A percentile compares a stretch with the other conserved stretches of the same genome.
phyloP scores from a whole-genome alignment of 371 early-diverging fungal species.

The Syncephalastrum contaminatum region DNA sequence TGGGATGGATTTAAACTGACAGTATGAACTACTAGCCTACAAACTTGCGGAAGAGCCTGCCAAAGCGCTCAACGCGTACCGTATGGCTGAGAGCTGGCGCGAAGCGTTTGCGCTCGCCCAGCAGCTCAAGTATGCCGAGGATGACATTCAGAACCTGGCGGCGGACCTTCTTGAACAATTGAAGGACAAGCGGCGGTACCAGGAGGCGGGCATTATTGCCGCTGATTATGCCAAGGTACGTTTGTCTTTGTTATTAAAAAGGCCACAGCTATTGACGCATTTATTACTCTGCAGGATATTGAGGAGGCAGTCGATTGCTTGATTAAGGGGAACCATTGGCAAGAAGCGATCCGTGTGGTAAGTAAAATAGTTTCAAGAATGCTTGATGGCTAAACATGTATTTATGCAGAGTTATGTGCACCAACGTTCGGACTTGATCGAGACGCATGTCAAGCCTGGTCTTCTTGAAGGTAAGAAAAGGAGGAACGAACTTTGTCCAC shows the following conservation, averaged over 20 bases:
- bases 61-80: constrained; percentile 72
- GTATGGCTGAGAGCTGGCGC: constrained; percentile 67
- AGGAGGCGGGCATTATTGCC: constrained; percentile 63
- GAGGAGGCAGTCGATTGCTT: constrained; percentile 65
- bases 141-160: constrained; percentile 51
- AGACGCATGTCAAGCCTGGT: constrained; percentile 75
- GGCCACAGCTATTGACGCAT: neutral
- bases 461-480: constrained; percentile 54
- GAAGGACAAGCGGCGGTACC: constrained; percentile 54
- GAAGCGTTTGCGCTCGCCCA: constrained; percentile 68
- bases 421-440: constrained; percentile 67
- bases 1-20: neutral
- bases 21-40: constrained; percentile 42
- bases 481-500: neutral
- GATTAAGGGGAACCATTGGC: constrained; percentile 68
- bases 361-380: neutral
- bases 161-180: constrained; percentile 51
- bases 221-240: constrained; percentile 62
- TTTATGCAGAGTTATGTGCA: constrained; percentile 46
- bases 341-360: constrained; percentile 67
- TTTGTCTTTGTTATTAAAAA: neutral
- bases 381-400: neutral
- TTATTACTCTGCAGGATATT: constrained; percentile 42
- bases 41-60: constrained; percentile 59
- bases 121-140: constrained; percentile 50